Evolutionary conservation across 1,284 basidiomycete species (phyloP), one percentile per base, ranked within the genome.

Genomic region (Ganoderma lucidum): DNA sequence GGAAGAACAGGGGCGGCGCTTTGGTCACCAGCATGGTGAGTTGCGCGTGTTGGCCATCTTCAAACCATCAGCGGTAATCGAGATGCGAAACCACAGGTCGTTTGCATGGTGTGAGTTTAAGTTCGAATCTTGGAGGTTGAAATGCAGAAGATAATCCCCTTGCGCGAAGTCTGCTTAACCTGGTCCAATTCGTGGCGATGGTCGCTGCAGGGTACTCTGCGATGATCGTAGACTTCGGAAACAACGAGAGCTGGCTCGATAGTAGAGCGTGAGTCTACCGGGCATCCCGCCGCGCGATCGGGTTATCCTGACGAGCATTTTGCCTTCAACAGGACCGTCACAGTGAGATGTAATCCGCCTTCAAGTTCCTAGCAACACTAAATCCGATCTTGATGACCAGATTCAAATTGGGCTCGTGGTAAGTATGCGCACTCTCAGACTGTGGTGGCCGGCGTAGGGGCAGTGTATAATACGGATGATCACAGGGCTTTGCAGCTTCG

Each of bases 351-450:
- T 39, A 3, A 37, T 39, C 17, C 3, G 19, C n/a, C 4, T 59
- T 3, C 35, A 17, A 59, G 3, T 59, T 14, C 19, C 10, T 17
- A n/a, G 32, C n/a, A 19, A 19, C 39, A 17, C 56, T 59, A 2
- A 59, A 39, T 9, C 28, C 17, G 8, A 17, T 35, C 17, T 42
- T 28, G 44, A 28, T 3, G 19, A n/a, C 14, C 39, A 72, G 71
- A 30, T 70, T 8, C 69, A 72, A 53, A 67, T 70, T 9, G 65
- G 45, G 3, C 45, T 70, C 15, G 48, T 63, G 65, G 71, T 72
- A 35, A 62, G 67, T 12, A 28, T 53, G 10, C 30, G 10, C 15
- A 44, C 23, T 12, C 17, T 48, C 8, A 8, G n/a, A 8, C 23
- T 41, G 39, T 9, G n/a, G n/a, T 28, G 19, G 19, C 6, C 35